A percentile compares a stretch with the other conserved stretches of the same genome.
These are phyloP conservation scores for Metschnikowia similis DNA, from an alignment of 805 yeast genomes.

Conservation along the genomic window DNA sequence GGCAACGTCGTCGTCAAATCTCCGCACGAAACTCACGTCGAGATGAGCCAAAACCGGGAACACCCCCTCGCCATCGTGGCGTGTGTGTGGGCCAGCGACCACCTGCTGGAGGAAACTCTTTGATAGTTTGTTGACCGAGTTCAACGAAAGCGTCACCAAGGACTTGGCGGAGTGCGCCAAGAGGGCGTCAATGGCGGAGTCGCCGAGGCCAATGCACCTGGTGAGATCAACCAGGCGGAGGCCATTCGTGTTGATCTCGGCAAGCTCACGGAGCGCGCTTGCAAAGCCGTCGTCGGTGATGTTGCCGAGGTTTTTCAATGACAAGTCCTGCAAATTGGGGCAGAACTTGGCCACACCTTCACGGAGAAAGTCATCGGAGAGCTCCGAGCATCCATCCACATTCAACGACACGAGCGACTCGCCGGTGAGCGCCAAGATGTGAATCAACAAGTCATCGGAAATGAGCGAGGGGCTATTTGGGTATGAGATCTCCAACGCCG, in stretches of 20 bases:
- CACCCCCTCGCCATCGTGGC: slow-evolving; percentile 17
- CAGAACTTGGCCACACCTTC: slow-evolving; percentile 61
- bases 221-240: slow-evolving; percentile 56
- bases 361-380: slow-evolving; percentile 60
- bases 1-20: slow-evolving; percentile 67
- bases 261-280: slow-evolving; percentile 55
- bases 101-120: slow-evolving; percentile 43
- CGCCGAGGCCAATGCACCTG: slow-evolving; percentile 64
- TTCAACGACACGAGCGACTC: slow-evolving; percentile 51
- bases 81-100: slow-evolving; percentile 12
- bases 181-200: slow-evolving; percentile 56
- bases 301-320: slow-evolving; percentile 56
- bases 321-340: slow-evolving; percentile 50
- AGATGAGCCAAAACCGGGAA: slow-evolving; percentile 62
- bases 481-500: slow-evolving; percentile 60
- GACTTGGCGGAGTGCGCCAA: slow-evolving; percentile 61
- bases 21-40: slow-evolving; percentile 77
- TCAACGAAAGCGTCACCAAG: slow-evolving; percentile 64
- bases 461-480: slow-evolving; percentile 65
- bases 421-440: slow-evolving; percentile 59
- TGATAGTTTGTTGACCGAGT: slow-evolving; percentile 62
- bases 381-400: slow-evolving; percentile 67
- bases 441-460: slow-evolving; percentile 62
- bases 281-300: slow-evolving; percentile 66
- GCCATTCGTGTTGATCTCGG: slow-evolving; percentile 45